Percentiles rank a stretch among this genome's conserved stretches.
phyloP scores from a whole-genome alignment of 208 protist genomes.

The Trypanosoma conorhini region DNA sequence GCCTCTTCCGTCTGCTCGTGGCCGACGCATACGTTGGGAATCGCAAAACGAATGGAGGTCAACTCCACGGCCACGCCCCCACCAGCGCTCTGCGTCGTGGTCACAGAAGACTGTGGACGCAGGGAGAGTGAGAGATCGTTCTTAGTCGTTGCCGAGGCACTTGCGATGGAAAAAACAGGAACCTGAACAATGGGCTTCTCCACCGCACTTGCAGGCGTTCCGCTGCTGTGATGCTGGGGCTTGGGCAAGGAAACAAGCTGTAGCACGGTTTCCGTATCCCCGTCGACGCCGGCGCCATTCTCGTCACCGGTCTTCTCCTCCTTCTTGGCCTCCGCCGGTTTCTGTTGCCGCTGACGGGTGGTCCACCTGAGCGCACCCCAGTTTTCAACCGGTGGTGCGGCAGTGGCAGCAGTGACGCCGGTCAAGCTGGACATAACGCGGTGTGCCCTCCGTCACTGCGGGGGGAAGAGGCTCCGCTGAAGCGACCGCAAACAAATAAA shows the following conservation, averaged over 20 bases:
- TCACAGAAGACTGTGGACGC: slow-evolving; percentile 39
- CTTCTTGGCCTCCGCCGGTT: slow-evolving; percentile 34
- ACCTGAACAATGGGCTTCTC: slow-evolving; percentile 61
- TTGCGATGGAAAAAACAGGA: slow-evolving; percentile 66
- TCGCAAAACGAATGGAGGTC: slow-evolving; percentile 76
- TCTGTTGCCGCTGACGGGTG: slow-evolving; percentile 30
- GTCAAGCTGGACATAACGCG: slow-evolving; percentile 20
- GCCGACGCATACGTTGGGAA: slow-evolving; percentile 81
- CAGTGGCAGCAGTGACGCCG: slow-evolving; percentile 5
- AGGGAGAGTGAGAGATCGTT: slow-evolving; percentile 78
- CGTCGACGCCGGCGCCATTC: slow-evolving; percentile 16
- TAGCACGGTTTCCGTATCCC: slow-evolving; percentile 20
- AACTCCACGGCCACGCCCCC: slow-evolving; percentile 47
- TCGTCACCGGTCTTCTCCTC: slow-evolving; percentile 33
- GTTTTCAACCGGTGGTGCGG: slow-evolving; percentile 66
- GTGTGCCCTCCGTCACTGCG: background rate
- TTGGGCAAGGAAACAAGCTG: slow-evolving; percentile 64
- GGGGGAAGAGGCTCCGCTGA: background rate
- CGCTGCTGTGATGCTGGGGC: slow-evolving; percentile 42
- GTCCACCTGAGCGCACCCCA: slow-evolving; percentile 71
- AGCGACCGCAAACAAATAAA: background rate
- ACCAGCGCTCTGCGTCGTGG: slow-evolving; percentile 3
- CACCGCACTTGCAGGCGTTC: slow-evolving; percentile 42
- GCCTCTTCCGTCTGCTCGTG: slow-evolving; percentile 87
- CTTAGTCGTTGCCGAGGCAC: slow-evolving; percentile 69